phyloP scores from a whole-genome alignment of 2,329 filamentous ascomycete species.

The Nothopassalora personata region DNA sequence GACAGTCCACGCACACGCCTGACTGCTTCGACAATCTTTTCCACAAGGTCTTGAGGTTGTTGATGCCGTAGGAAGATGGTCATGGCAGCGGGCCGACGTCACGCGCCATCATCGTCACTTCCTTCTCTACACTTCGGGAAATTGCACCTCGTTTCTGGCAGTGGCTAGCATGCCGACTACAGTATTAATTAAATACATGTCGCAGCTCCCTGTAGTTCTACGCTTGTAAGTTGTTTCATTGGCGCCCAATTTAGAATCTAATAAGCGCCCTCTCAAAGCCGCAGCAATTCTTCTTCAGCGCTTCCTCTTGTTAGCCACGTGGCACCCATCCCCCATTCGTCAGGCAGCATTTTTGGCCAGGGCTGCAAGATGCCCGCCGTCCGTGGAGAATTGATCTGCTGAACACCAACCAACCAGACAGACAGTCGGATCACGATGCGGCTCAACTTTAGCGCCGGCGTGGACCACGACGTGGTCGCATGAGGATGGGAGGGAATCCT shows the following conservation, averaged over 20 bases:
- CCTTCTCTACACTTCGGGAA: neutral
- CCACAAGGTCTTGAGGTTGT: neutral
- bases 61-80: neutral
- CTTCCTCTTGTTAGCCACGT: too few relatives aligned
- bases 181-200: too few relatives aligned
- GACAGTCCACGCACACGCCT: neutral
- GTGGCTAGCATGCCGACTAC: neutral
- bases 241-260: slow-evolving; percentile 8
- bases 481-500: slow-evolving; percentile 18
- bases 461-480: slow-evolving; percentile 23
- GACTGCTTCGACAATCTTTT: neutral
- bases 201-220: too few relatives aligned
- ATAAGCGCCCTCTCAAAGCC: slow-evolving; percentile 17
- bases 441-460: slow-evolving; percentile 30
- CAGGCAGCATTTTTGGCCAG: neutral
- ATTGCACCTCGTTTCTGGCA: neutral
- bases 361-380: neutral
- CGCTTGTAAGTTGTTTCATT: too few relatives aligned
- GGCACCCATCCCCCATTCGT: slow-evolving; percentile 6
- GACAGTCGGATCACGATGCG: slow-evolving; percentile 13
- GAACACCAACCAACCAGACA: slow-evolving; percentile 24
- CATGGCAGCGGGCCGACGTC: neutral
- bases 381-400: slow-evolving; percentile 12
- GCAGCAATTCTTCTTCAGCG: slow-evolving; percentile 10
- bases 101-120: neutral